Percentiles rank a stretch among this genome's conserved stretches.
Conservation (phyloP, 1,284 basidiomycete genomes). For the Neolentinus lepideus region DNA sequence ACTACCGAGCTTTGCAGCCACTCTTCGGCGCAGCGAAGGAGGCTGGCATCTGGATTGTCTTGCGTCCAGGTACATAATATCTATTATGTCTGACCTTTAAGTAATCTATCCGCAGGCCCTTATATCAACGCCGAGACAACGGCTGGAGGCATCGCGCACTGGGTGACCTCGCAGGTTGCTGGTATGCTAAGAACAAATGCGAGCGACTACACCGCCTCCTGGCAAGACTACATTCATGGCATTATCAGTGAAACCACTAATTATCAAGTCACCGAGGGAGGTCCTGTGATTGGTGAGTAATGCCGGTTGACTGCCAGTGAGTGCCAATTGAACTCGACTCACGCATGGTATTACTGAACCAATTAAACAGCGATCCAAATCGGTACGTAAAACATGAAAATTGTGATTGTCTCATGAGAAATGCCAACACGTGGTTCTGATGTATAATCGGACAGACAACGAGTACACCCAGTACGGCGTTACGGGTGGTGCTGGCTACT, state of each 20-base stretch:
- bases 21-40: conserved; percentile 40
- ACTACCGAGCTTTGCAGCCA: conserved; percentile 25
- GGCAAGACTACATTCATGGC: conserved; percentile 62
- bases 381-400: conserved; percentile 29
- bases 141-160: conserved; percentile 74
- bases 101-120: conserved; percentile 20
- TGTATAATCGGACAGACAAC: conserved; percentile 44
- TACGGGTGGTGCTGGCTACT: conserved; percentile 49
- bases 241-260: conserved; percentile 54
- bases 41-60: conserved; percentile 38
- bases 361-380: conserved; percentile 50
- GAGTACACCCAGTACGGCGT: conserved; percentile 54
- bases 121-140: conserved; percentile 82
- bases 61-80: conserved; percentile 32
- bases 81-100: not conserved
- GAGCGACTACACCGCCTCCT: conserved; percentile 59
- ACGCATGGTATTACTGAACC: conserved; percentile 1
- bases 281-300: conserved; percentile 63
- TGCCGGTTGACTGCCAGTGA: not conserved
- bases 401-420: conserved; percentile 9
- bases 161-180: conserved; percentile 64
- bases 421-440: not conserved
- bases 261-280: conserved; percentile 64
- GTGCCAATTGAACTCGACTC: no score
- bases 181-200: conserved; percentile 64